A percentile compares a stretch with the other conserved stretches of the same genome.
Conservation (phyloP, 2,329 filamentous ascomycete species). For the Westerdykella aurantiaca region DNA sequence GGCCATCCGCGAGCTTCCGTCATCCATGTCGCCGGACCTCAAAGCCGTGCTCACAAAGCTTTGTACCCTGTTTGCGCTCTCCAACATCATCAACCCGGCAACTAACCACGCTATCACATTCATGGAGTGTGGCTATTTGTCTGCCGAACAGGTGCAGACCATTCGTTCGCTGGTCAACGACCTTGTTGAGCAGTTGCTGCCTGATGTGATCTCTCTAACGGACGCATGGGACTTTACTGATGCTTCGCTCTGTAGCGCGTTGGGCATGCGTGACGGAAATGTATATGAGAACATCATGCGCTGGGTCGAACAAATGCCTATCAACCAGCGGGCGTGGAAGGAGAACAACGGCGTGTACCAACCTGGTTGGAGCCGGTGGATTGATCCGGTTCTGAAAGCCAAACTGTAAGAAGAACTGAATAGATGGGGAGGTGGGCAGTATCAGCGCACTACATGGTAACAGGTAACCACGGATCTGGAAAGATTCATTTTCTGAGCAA, state of each 20-base stretch:
- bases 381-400: slow-evolving; percentile 10
- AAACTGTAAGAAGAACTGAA: slow-evolving; percentile 7
- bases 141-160: slow-evolving; percentile 29
- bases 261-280: slow-evolving; percentile 46
- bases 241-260: slow-evolving; percentile 45
- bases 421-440: too few species aligned
- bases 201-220: slow-evolving; percentile 45
- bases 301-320: slow-evolving; percentile 24
- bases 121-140: slow-evolving; percentile 17
- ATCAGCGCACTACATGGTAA: too few species aligned
- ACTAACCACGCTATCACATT: slow-evolving; percentile 23
- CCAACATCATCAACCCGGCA: slow-evolving; percentile 34
- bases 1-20: slow-evolving; percentile 8
- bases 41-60: slow-evolving; percentile 18
- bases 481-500: too few species aligned
- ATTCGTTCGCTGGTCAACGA: slow-evolving; percentile 38
- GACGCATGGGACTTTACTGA: slow-evolving; percentile 49
- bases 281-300: slow-evolving; percentile 46
- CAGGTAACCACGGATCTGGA: too few species aligned
- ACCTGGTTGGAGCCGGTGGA: slow-evolving; percentile 12
- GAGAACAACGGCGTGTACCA: slow-evolving; percentile 9
- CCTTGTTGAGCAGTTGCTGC: slow-evolving; percentile 42
- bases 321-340: slow-evolving; percentile 14
- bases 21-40: slow-evolving; percentile 10
- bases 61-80: slow-evolving; percentile 43